Evolutionary conservation across 805 yeast species (phyloP).

Genomic region (Barnettozyma pratensis): DNA sequence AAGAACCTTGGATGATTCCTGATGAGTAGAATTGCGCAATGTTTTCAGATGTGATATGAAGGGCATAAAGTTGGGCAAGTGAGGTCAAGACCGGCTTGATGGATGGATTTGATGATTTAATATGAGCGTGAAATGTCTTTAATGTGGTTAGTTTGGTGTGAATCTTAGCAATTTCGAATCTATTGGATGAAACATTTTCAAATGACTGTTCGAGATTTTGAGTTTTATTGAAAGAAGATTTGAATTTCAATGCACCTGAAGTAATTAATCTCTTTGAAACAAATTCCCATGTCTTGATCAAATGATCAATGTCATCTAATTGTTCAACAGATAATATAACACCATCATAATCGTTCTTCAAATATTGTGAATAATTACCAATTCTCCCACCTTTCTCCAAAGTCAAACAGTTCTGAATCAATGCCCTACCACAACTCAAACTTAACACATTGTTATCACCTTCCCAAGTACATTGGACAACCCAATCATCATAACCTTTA

Average conservation of each 20-base stretch:
- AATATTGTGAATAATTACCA: slow-evolving; percentile 26
- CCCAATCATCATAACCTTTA: slow-evolving; percentile 84
- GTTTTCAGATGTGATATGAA: slow-evolving; percentile 53
- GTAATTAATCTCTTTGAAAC: slow-evolving; percentile 23
- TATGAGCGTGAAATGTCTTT: slow-evolving; percentile 24
- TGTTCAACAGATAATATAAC: slow-evolving; percentile 14
- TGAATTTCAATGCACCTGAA: slow-evolving; percentile 14
- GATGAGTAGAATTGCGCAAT: slow-evolving; percentile 59
- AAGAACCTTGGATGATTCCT: slow-evolving; percentile 40
- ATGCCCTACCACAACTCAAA: slow-evolving; percentile 75
- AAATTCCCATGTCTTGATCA: slow-evolving; percentile 28
- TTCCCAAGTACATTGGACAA: slow-evolving; percentile 96
- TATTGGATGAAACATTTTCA: slow-evolving; percentile 21
- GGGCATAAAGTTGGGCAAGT: slow-evolving; percentile 57
- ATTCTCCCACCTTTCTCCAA: slow-evolving; percentile 27
- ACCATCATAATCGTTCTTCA: slow-evolving; percentile 13
- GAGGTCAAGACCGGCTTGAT: slow-evolving; percentile 38
- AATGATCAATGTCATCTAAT: slow-evolving; percentile 11
- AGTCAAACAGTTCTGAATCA: slow-evolving; percentile 33
- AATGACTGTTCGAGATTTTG: slow-evolving; percentile 17
- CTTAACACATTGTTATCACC: slow-evolving; percentile 89
- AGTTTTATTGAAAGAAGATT: slow-evolving; percentile 8
- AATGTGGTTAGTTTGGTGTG: slow-evolving; percentile 33
- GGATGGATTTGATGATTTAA: slow-evolving; percentile 30
- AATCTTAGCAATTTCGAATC: slow-evolving; percentile 28